These are phyloP conservation scores for Ulota crispa DNA, from an alignment of 225 moss, liverwort and hornwort genomes.

Conservation along the genomic window DNA sequence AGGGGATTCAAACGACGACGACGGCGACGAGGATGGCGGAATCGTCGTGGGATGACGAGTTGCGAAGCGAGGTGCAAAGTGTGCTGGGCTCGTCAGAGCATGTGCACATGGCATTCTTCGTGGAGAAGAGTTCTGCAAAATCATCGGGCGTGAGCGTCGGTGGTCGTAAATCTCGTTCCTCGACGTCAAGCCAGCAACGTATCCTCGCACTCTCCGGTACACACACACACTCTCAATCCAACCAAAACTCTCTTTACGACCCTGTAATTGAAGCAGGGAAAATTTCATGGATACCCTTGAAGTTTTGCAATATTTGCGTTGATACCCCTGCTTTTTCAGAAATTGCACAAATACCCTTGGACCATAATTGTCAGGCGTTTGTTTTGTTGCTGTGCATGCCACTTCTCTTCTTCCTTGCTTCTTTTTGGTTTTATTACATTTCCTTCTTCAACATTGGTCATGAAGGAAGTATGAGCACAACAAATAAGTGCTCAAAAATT, in stretches of 20 bases:
- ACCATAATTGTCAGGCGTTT: too few relatives aligned
- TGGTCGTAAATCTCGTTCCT: slow-evolving; percentile 42
- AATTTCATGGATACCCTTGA: background rate
- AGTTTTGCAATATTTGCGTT: too few relatives aligned
- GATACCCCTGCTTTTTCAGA: background rate
- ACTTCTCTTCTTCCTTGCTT: too few relatives aligned
- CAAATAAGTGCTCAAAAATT: too few relatives aligned
- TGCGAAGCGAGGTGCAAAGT: slow-evolving; percentile 55
- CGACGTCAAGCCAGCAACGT: slow-evolving; percentile 70
- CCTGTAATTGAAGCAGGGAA: background rate
- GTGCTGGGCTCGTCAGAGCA: slow-evolving; percentile 57
- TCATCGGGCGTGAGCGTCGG: slow-evolving; percentile 71
- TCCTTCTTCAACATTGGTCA: too few relatives aligned
- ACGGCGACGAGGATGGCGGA: slow-evolving; percentile 24
- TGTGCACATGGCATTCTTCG: slow-evolving; percentile 77
- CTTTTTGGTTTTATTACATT: too few relatives aligned
- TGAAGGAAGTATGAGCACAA: too few relatives aligned
- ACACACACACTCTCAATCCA: background rate
- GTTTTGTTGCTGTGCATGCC: too few relatives aligned
- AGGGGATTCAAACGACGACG: background rate
- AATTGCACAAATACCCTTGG: background rate
- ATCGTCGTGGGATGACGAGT: slow-evolving; percentile 27
- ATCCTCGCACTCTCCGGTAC: slow-evolving; percentile 81
- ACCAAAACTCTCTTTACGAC: background rate
- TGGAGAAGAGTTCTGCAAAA: slow-evolving; percentile 56